phyloP scores from a whole-genome alignment of 768 basidiomycete genomes.

The Tylopilus rubrobrunneus region DNA sequence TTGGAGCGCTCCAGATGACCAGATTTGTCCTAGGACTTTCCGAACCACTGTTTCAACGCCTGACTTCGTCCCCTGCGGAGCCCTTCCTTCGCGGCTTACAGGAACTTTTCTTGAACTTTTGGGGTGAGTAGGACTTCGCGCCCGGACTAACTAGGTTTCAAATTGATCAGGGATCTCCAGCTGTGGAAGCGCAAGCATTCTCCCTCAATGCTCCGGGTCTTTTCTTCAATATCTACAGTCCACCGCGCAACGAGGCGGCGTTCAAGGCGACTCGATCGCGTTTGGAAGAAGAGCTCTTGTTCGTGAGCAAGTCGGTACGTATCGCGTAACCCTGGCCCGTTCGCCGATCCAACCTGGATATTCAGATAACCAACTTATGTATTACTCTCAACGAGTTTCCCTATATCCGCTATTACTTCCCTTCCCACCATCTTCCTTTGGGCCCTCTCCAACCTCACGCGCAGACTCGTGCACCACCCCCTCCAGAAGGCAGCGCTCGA shows the following conservation, averaged over 20 bases:
- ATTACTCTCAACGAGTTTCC: slow-evolving; percentile 91
- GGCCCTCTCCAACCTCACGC: slow-evolving; percentile 73
- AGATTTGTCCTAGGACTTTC: slow-evolving; percentile 52
- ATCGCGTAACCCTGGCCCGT: neutral
- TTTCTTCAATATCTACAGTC: slow-evolving; percentile 89
- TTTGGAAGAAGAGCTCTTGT: slow-evolving; percentile 85
- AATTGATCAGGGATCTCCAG: slow-evolving; percentile 38
- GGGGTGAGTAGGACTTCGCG: slow-evolving; percentile 56
- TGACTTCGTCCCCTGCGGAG: slow-evolving; percentile 74
- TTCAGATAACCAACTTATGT: slow-evolving; percentile 82
- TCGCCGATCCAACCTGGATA: slow-evolving; percentile 2
- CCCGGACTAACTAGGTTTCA: neutral
- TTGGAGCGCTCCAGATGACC: neutral
- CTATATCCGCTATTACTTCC: slow-evolving; percentile 88
- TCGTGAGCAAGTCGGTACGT: slow-evolving; percentile 62
- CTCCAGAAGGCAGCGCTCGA: slow-evolving; percentile 57
- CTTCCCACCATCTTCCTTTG: slow-evolving; percentile 76
- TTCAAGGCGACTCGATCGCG: slow-evolving; percentile 65
- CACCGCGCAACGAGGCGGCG: slow-evolving; percentile 67
- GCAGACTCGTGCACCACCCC: slow-evolving; percentile 62
- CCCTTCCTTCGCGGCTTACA: slow-evolving; percentile 72
- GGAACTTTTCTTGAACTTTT: slow-evolving; percentile 91
- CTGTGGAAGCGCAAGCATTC: slow-evolving; percentile 83
- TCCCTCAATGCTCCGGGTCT: slow-evolving; percentile 69
- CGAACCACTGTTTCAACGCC: slow-evolving; percentile 70